A percentile compares a stretch with the other conserved stretches of the same genome.
Evolutionary conservation across 257 asterid species (phyloP).

Genomic region (Jasminum sambac): DNA sequence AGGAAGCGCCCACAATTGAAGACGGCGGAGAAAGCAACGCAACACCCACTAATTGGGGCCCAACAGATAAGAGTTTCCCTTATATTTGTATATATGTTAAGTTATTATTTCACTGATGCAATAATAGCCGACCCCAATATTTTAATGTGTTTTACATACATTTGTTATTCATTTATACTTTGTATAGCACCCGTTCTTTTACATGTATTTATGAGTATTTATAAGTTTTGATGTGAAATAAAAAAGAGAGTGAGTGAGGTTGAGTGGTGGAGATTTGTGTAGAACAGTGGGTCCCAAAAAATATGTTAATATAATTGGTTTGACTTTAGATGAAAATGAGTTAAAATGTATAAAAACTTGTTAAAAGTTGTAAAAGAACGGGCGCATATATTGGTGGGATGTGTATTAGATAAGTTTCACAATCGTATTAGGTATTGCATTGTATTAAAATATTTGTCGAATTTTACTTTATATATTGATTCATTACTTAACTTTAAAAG

Average conservation of each 20-base stretch:
- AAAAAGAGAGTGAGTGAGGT: no score
- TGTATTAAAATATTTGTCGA: background rate
- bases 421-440: background rate
- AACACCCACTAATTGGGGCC: constrained; percentile 36
- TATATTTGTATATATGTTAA: background rate
- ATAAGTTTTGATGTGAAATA: no score
- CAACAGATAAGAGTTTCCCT: constrained; percentile 5
- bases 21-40: constrained; percentile 55
- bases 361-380: no score
- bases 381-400: background rate
- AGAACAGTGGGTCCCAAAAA: no score
- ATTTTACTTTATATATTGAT: background rate
- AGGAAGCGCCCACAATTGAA: constrained; percentile 20
- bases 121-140: background rate
- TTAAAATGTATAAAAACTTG: no score
- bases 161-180: background rate
- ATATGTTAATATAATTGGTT: no score
- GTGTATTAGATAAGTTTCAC: background rate
- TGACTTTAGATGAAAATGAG: no score
- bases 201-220: no score
- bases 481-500: background rate
- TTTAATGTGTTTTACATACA: no score
- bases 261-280: no score
- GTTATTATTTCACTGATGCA: background rate
- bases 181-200: no score